Base-by-base conservation (phyloP, 73 alveolate species). In the Vitrella brassicaformis region DNA sequence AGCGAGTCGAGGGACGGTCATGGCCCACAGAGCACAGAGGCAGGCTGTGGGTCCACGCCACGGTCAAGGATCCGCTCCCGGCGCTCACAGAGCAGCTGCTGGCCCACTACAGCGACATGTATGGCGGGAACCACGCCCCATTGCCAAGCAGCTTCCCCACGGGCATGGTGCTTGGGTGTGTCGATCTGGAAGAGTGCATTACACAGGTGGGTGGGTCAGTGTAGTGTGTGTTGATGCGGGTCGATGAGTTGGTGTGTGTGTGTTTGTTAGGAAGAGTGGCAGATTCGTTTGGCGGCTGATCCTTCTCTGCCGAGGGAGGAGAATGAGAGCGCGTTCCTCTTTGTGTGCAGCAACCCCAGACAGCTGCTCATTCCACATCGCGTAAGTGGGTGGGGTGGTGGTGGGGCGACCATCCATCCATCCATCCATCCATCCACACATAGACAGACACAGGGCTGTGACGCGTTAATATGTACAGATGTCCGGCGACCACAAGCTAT, bases 11-110 rank as follows among this genome's bases (percentile, higher is more conserved):
- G 75, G 92, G 95, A 0, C 81, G 95, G 75, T 85, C 78, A 39
- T 88, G 95, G 95, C 67, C 88, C 27, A 66, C 90, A 30, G 91
- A 86, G 28, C 85, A 45, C 72, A 75, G 88, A 78, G 95, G 95
- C 19, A 92, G 92, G 8, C 81, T 88, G n/a, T 88, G 92, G 88
- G 88, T 91, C 31, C 95, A 91, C 47, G 91, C 97, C 28, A 86
- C 94, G 0, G 79, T 92, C 25, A 70, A 80, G 70, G 75, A 79
- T 32, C 95, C 95, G 0, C 72, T 84, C 1, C 70, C 79, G 75
- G 89, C 81, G 56, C 72, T 47, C 19, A 89, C 88, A 22, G 87
- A 81, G 31, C 73, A 68, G 10, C 72, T 91, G 1, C 95, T 86
- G 71, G 71, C 32, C 28, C 30, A 77, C 67, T 91, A 89, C 66